phyloP scores from a whole-genome alignment of 2,329 filamentous ascomycete species.

The Colletotrichum acutatum region DNA sequence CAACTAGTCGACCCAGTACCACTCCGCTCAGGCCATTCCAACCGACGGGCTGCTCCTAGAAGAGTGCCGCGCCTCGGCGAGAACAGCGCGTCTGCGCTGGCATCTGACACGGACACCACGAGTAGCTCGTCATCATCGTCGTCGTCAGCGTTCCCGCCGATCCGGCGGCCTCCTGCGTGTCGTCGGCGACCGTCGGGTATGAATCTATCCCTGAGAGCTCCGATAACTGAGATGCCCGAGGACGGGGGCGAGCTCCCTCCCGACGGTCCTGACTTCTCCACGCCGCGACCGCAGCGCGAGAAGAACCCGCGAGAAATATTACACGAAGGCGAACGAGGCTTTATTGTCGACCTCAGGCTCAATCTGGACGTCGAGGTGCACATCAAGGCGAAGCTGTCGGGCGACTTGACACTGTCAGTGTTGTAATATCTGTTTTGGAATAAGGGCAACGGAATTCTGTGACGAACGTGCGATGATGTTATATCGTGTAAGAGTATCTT shows the following conservation, averaged over 20 bases:
- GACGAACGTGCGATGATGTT: not conserved
- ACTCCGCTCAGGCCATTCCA: constrained; percentile 2
- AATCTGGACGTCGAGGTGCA: constrained; percentile 27
- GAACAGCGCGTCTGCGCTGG: not conserved
- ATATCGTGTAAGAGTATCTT: not conserved
- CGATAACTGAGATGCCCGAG: constrained; percentile 7
- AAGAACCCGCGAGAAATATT: constrained; percentile 31
- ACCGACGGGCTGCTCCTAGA: constrained; percentile 18
- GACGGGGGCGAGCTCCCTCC: constrained; percentile 13
- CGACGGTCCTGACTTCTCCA: constrained; percentile 20
- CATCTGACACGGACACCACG: constrained; percentile 29
- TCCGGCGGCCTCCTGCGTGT: constrained; percentile 21
- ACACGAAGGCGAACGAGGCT: constrained; percentile 28
- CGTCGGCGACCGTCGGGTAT: constrained; percentile 14
- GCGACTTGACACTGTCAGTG: constrained; percentile 29
- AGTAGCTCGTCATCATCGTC: constrained; percentile 29
- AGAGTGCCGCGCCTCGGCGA: constrained; percentile 17
- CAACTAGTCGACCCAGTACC: constrained; percentile 22
- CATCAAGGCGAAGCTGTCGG: constrained; percentile 27
- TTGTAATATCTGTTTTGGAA: constrained; percentile 2
- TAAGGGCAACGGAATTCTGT: not conserved
- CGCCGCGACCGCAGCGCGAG: constrained; percentile 16
- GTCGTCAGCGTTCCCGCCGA: constrained; percentile 13
- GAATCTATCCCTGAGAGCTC: constrained; percentile 16
- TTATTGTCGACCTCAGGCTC: constrained; percentile 29